phyloP scores from a whole-genome alignment of 805 yeast species.

The Maudiozyma serrabonitensis region DNA sequence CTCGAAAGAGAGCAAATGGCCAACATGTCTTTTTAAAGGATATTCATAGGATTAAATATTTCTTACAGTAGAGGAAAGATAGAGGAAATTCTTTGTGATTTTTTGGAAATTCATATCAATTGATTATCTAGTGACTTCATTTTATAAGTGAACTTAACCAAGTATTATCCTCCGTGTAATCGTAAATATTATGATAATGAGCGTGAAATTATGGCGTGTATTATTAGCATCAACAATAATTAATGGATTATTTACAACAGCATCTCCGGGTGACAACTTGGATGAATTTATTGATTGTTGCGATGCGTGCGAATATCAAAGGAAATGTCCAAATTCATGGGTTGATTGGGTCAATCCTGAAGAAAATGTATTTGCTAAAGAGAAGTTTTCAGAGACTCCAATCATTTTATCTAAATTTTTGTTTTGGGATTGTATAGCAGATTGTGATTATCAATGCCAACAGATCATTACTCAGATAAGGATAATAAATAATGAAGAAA shows the following conservation, averaged over 20 bases:
- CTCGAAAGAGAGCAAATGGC: neutral
- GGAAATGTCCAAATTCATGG: constrained; percentile 15
- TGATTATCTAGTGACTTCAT: no score
- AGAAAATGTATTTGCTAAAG: constrained; percentile 19
- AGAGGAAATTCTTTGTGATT: no score
- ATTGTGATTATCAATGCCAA: constrained; percentile 94
- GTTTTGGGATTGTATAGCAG: constrained; percentile 64
- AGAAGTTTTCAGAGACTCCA: constrained; percentile 23
- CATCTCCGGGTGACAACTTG: constrained; percentile 55
- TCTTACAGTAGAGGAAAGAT: neutral
- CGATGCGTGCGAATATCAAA: constrained; percentile 36
- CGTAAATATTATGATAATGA: neutral
- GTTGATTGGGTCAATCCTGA: constrained; percentile 16
- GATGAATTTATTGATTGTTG: constrained; percentile 48
- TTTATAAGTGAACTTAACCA: no score
- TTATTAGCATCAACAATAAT: neutral
- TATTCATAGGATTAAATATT: neutral
- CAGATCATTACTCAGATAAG: constrained; percentile 57
- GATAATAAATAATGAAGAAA: constrained; percentile 36
- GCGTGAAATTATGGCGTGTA: neutral
- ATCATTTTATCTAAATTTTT: constrained; percentile 34
- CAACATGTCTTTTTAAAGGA: neutral
- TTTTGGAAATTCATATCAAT: no score
- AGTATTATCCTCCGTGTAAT: no score
- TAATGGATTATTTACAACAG: constrained; percentile 10